Evolutionary conservation across 495 filamentous ascomycete species (phyloP).

Genomic region (Trichoderma reesei): DNA sequence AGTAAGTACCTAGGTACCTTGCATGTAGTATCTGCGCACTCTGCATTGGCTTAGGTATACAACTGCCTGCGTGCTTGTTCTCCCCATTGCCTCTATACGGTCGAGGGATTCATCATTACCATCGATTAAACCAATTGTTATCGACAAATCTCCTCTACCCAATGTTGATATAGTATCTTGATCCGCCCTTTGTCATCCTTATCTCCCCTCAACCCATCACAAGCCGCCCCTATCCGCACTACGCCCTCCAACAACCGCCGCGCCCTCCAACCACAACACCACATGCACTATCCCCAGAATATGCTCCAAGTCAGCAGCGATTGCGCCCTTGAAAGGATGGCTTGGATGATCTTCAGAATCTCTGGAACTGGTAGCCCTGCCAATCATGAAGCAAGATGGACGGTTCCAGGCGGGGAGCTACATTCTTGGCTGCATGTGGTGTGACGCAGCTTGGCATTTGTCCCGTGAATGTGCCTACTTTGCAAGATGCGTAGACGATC

Average conservation of each 20-base stretch:
- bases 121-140: not conserved
- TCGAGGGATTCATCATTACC: not conserved
- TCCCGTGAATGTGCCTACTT: not conserved
- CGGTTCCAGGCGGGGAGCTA: not conserved
- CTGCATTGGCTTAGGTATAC: too few species aligned
- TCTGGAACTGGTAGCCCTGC: not conserved
- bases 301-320: not conserved
- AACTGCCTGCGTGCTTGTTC: too few species aligned
- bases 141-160: not conserved
- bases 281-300: not conserved
- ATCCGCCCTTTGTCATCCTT: not conserved
- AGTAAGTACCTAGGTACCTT: too few species aligned
- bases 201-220: not conserved
- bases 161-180: not conserved
- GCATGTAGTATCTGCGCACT: too few species aligned
- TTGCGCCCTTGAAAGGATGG: not conserved
- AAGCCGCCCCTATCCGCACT: not conserved
- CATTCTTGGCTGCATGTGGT: not conserved
- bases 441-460: not conserved
- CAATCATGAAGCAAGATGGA: not conserved
- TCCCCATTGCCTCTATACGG: too few species aligned
- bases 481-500: not conserved
- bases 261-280: constrained; percentile 3
- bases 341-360: not conserved
- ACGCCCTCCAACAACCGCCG: not conserved